Evolutionary conservation across 192 early-diverging fungal genomes (phyloP).

Genomic region (Irineochytrium annulatum): DNA sequence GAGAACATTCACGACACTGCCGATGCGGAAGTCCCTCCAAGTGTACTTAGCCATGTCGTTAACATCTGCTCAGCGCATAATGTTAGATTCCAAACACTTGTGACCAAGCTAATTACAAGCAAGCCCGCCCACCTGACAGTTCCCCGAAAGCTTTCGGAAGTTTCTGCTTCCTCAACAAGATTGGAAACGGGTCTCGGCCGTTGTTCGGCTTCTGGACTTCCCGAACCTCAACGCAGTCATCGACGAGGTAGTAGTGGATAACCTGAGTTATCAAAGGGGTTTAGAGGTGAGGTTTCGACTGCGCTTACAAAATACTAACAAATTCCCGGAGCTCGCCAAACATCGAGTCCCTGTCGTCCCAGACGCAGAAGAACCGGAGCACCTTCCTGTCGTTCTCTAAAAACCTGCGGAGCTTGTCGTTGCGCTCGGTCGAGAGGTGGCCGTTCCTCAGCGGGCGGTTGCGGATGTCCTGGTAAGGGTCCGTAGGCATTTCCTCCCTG

Average conservation of each 20-base stretch:
- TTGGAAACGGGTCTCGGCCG: conserved; percentile 57
- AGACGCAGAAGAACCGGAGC: conserved; percentile 60
- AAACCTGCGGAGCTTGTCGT: conserved; percentile 56
- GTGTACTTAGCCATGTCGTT: conserved; percentile 51
- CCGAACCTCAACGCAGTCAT: conserved; percentile 61
- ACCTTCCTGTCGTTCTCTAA: conserved; percentile 60
- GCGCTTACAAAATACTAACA: conserved; percentile 29
- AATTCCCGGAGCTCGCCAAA: conserved; percentile 62
- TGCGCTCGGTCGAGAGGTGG: conserved; percentile 13
- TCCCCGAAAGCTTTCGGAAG: conserved; percentile 55
- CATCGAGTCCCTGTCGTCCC: conserved; percentile 58
- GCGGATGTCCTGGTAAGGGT: conserved; percentile 46
- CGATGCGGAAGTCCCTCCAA: conserved; percentile 58
- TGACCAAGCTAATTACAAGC: conserved; percentile 8
- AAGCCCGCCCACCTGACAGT: conserved; percentile 34
- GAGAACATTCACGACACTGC: conserved; percentile 53
- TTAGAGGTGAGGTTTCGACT: neutral
- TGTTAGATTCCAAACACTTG: neutral
- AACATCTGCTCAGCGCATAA: conserved; percentile 31
- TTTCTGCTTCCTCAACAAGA: conserved; percentile 52
- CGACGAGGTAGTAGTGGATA: conserved; percentile 62
- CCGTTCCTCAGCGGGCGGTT: conserved; percentile 39
- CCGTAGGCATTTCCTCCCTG: conserved; percentile 48
- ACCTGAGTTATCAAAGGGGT: conserved; percentile 24
- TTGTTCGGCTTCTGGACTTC: conserved; percentile 61